Evolutionary conservation across 495 filamentous ascomycete genomes (phyloP), one percentile per base, ranked within the genome.

Genomic region (Tuber borchii): DNA sequence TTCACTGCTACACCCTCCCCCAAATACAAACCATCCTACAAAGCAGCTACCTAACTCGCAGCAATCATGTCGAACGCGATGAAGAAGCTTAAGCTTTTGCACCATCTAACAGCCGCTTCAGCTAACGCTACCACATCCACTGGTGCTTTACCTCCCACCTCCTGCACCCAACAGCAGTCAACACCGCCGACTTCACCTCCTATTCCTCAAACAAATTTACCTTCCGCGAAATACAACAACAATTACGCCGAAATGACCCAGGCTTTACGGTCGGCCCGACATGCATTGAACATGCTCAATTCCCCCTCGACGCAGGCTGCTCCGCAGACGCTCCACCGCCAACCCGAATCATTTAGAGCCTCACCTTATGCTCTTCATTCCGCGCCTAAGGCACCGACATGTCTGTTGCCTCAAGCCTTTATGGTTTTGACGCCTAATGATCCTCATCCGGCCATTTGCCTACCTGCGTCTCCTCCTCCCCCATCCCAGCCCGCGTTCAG

Each of bases 31-130:
- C 31, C 7, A 2, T 65, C 56, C 56, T 34, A 65, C 56, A 26
- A 65, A 31, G 31, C 56, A 65, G 56, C 56, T 65, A 65, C 56
- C 56, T 65, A 34, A 65, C 73, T 39, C 70, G 69, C 34, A 46
- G 75, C 45, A 20, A 75, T 37, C 70, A 83, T 83, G 81, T 78
- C 81, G 56, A 81, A 77, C 74, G 81, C 81, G 68, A 83, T 83
- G 81, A 83, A 83, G 76, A 83, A 83, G 73, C 81, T 83, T 45
- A 83, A 83, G 81, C 77, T 82, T 70, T 81, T 83, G 72, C 81
- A 83, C 73, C 78, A 83, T 46, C 72, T 83, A 46, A 83, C 81
- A 44, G 78, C 81, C 0, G 75, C 76, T 74, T 80, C 81, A 74
- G 77, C 81, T 17, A 77, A 74, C 72, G 74, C 81, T 17, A 76